Conservation (phyloP, 805 yeast species). For the Metschnikowia proteae region DNA sequence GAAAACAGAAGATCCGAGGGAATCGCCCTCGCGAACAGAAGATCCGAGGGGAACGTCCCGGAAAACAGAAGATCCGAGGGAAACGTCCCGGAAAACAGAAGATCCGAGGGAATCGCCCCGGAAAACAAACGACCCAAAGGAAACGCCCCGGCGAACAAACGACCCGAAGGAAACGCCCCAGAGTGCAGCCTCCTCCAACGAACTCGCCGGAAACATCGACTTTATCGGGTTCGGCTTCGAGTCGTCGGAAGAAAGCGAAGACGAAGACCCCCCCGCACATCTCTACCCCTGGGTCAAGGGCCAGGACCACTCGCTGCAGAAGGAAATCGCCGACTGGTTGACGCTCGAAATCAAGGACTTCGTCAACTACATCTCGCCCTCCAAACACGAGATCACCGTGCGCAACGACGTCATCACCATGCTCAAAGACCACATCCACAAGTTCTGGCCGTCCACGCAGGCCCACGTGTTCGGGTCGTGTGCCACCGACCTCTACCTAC, state of each 20-base stretch:
- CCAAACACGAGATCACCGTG: slow-evolving; percentile 61
- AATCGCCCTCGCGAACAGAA: no score
- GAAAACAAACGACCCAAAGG: slow-evolving; percentile 11
- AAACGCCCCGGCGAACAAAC: slow-evolving; percentile 6
- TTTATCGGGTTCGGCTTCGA: slow-evolving; percentile 54
- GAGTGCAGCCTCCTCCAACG: slow-evolving; percentile 3
- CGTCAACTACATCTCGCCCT: slow-evolving; percentile 81
- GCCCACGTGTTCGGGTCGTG: slow-evolving; percentile 89
- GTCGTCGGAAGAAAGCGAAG: slow-evolving; percentile 36
- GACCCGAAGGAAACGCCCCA: slow-evolving; percentile 7
- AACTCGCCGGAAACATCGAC: slow-evolving; percentile 33
- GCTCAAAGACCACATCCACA: slow-evolving; percentile 48
- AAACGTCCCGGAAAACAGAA: slow-evolving; percentile 9
- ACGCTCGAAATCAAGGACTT: slow-evolving; percentile 83
- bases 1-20: no score
- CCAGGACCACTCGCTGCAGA: slow-evolving; percentile 72
- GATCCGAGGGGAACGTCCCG: no score
- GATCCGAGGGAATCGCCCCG: slow-evolving; percentile 4
- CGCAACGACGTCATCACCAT: slow-evolving; percentile 64
- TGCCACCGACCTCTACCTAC: slow-evolving; percentile 89
- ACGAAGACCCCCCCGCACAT: slow-evolving; percentile 1
- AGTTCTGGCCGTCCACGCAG: slow-evolving; percentile 74
- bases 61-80: slow-evolving; percentile 2
- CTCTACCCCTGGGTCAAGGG: slow-evolving; percentile 71
- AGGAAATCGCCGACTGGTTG: slow-evolving; percentile 82